Evolutionary conservation across 495 filamentous ascomycete genomes (phyloP).

Genomic region (Hypoxylon cercidicola): DNA sequence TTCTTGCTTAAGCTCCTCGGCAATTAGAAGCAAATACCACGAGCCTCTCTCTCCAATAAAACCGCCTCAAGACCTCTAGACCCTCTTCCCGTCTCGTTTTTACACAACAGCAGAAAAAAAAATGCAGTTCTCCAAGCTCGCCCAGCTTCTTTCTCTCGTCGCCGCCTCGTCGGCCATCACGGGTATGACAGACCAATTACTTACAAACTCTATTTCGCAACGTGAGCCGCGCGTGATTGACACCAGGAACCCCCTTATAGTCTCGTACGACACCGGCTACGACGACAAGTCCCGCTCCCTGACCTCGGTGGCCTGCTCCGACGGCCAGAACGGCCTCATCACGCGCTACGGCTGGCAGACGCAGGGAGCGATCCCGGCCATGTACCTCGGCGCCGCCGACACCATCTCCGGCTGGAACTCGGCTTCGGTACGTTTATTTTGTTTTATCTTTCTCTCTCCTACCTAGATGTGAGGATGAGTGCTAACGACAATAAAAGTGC

Average conservation of each 20-base stretch:
- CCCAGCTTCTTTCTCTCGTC: slow-evolving; percentile 33
- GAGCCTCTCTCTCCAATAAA: background rate
- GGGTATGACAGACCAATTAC: slow-evolving; percentile 7
- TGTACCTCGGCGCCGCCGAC: slow-evolving; percentile 69
- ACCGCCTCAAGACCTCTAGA: slow-evolving; percentile 1
- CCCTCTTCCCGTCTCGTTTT: background rate
- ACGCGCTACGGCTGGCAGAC: slow-evolving; percentile 60
- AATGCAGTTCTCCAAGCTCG: slow-evolving; percentile 64
- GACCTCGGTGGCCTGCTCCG: slow-evolving; percentile 63
- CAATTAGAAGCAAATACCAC: slow-evolving; percentile 5
- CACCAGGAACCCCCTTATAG: slow-evolving; percentile 36
- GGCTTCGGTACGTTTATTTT: slow-evolving; percentile 41
- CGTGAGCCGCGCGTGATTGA: background rate
- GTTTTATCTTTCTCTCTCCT: background rate
- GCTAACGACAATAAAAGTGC: slow-evolving; percentile 59
- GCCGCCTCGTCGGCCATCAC: slow-evolving; percentile 36
- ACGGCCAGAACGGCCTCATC: slow-evolving; percentile 68
- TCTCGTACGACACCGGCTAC: slow-evolving; percentile 69
- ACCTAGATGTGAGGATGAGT: background rate
- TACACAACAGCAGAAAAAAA: slow-evolving; percentile 37
- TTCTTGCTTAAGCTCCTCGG: slow-evolving; percentile 10
- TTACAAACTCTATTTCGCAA: background rate
- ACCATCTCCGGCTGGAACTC: slow-evolving; percentile 70
- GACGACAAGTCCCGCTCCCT: slow-evolving; percentile 60
- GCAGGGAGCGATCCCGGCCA: slow-evolving; percentile 62